A percentile compares a stretch with the other conserved stretches of the same genome.
Conservation (phyloP, 805 yeast species). For the Starmerella bacillaris region DNA sequence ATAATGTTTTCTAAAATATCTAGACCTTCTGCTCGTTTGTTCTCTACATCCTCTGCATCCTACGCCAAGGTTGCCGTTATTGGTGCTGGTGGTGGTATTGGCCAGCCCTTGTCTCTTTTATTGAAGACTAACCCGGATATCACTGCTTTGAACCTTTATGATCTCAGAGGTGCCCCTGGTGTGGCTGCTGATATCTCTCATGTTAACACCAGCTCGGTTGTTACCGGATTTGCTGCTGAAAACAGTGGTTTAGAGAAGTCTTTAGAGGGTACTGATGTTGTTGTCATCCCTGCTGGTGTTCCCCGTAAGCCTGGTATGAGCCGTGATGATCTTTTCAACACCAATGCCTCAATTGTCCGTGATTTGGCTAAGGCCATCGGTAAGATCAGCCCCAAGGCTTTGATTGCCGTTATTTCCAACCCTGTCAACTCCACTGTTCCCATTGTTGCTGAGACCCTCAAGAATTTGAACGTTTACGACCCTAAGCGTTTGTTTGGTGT, state of each 20-base stretch:
- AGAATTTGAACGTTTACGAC: slow-evolving; percentile 72
- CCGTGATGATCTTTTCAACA: slow-evolving; percentile 89
- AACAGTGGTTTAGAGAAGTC: slow-evolving; percentile 53
- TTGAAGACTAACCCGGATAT: slow-evolving; percentile 79
- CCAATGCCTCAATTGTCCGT: slow-evolving; percentile 88
- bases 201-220: slow-evolving; percentile 79
- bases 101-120: slow-evolving; percentile 70
- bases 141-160: slow-evolving; percentile 70
- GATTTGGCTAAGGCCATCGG: slow-evolving; percentile 79
- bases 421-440: slow-evolving; percentile 97
- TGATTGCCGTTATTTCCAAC: slow-evolving; percentile 68
- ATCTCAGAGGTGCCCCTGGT: slow-evolving; percentile 84
- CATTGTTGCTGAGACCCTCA: slow-evolving; percentile 82
- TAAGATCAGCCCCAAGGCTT: slow-evolving; percentile 67
- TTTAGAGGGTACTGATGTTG: slow-evolving; percentile 50
- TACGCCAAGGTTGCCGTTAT: slow-evolving; percentile 56
- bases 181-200: slow-evolving; percentile 93
- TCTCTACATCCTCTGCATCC: slow-evolving; percentile 18
- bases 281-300: slow-evolving; percentile 92
- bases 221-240: slow-evolving; percentile 75
- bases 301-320: slow-evolving; percentile 99
- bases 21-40: slow-evolving; percentile 11
- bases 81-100: slow-evolving; percentile 97
- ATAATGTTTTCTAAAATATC: background rate
- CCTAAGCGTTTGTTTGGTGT: slow-evolving; percentile 89